Conservation (phyloP, 1,284 basidiomycete species). For the Hemileia vastatrix region DNA sequence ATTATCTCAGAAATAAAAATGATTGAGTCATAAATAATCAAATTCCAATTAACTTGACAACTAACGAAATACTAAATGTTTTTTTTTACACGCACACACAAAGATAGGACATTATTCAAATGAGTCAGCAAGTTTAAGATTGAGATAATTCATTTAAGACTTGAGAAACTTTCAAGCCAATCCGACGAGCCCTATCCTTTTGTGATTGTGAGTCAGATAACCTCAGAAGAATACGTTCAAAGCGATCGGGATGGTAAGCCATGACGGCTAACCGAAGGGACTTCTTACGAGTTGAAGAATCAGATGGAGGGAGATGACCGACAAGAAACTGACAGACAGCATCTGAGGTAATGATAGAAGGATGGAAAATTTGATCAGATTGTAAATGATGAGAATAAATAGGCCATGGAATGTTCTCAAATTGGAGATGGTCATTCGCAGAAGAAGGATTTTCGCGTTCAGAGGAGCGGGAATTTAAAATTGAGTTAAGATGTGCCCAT, state of each 20-base stretch:
- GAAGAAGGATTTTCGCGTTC: background rate
- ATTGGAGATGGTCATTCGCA: background rate
- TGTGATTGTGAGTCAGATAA: background rate
- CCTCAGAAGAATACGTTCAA: constrained; percentile 1
- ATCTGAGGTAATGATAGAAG: background rate
- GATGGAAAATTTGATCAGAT: background rate
- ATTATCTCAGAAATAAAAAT: too few species aligned
- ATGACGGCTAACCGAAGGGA: constrained; percentile 1
- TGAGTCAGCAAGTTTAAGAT: too few species aligned
- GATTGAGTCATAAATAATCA: too few species aligned
- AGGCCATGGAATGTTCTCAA: constrained; percentile 19
- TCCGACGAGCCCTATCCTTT: constrained; percentile 6
- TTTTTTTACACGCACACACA: too few species aligned
- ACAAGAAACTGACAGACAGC: constrained; percentile 4
- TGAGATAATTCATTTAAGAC: constrained; percentile 15
- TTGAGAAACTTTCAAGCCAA: constrained; percentile 20
- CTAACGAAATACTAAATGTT: too few species aligned
- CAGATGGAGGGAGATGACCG: background rate
- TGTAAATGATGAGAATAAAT: background rate
- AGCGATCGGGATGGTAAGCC: constrained; percentile 18
- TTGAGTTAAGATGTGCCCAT: constrained; percentile 10
- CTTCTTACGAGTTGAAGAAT: constrained; percentile 1
- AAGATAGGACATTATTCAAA: too few species aligned
- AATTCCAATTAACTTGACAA: too few species aligned
- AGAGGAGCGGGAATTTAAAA: constrained; percentile 1